These are phyloP conservation scores for Stachybotrys chartarum DNA, from an alignment of 2,329 filamentous ascomycete species.

Conservation along the genomic window DNA sequence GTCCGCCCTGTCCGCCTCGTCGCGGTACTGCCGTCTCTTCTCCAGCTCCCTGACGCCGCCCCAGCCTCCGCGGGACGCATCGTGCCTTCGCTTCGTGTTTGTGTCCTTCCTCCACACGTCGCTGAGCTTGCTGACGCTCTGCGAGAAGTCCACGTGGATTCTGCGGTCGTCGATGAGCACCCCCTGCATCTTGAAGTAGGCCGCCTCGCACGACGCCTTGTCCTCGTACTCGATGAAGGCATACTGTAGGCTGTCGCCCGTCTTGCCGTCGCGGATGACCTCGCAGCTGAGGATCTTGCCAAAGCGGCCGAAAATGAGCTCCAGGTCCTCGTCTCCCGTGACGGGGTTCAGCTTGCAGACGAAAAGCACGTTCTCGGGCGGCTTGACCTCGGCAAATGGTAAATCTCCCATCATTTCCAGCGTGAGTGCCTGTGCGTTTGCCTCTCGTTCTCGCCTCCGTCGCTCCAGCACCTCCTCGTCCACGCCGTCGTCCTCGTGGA, in stretches of 20 bases:
- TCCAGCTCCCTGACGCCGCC: constrained; percentile 84
- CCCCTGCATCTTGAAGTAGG: constrained; percentile 98
- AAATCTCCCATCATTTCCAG: constrained; percentile 97
- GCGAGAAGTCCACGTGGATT: constrained; percentile 97
- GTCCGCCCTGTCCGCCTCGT: constrained; percentile 44
- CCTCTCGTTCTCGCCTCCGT: constrained; percentile 78
- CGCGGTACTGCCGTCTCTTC: constrained; percentile 83
- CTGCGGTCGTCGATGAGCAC: constrained; percentile 95
- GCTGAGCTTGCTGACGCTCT: constrained; percentile 82
- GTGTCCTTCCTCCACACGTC: constrained; percentile 83
- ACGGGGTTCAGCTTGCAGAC: constrained; percentile 98
- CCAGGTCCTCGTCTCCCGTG: constrained; percentile 87
- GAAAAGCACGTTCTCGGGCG: constrained; percentile 94
- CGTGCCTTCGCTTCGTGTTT: constrained; percentile 66
- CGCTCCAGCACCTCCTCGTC: constrained; percentile 79
- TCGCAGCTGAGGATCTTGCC: constrained; percentile 93
- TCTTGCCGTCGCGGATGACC: constrained; percentile 89
- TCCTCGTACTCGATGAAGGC: constrained; percentile 96
- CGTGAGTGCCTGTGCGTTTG: constrained; percentile 86
- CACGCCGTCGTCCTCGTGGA: constrained; percentile 61
- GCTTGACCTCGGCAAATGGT: constrained; percentile 94
- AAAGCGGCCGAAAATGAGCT: constrained; percentile 95
- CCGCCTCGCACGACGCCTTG: constrained; percentile 85
- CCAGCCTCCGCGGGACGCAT: constrained; percentile 64
- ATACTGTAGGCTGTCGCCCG: constrained; percentile 92